A percentile compares a stretch with the other conserved stretches of the same genome.
Evolutionary conservation across 1,139 yeast species (phyloP).

Genomic region (Fermentozyma sake): DNA sequence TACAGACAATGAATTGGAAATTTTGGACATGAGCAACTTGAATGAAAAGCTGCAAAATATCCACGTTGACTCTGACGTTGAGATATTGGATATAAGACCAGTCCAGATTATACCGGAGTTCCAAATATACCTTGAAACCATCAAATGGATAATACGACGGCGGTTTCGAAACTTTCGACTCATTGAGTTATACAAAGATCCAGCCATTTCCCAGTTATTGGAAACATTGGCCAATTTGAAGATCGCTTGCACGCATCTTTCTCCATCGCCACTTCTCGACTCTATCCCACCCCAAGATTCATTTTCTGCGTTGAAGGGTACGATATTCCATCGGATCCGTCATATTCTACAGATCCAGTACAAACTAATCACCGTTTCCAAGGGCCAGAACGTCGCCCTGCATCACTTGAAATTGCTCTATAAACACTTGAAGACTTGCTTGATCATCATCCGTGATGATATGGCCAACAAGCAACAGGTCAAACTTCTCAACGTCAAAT

Average conservation of each 20-base stretch:
- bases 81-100: constrained; percentile 12
- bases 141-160: constrained; percentile 25
- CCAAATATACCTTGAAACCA: constrained; percentile 24
- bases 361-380: constrained; percentile 21
- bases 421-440: constrained; percentile 14
- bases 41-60: no score
- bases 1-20: no score
- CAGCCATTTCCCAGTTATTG: constrained; percentile 18
- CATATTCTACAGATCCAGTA: constrained; percentile 7
- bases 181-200: constrained; percentile 21
- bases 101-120: constrained; percentile 19
- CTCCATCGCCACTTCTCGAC: not conserved
- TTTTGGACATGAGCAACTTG: no score
- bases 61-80: constrained; percentile 8
- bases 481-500: constrained; percentile 1
- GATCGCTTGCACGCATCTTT: constrained; percentile 1
- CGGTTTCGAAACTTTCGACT: constrained; percentile 19
- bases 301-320: constrained; percentile 1
- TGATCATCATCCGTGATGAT: constrained; percentile 6
- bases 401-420: constrained; percentile 12
- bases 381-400: constrained; percentile 18
- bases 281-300: not conserved
- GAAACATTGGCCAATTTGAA: constrained; percentile 12
- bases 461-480: constrained; percentile 2
- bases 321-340: constrained; percentile 7